Evolutionary conservation across 2,329 filamentous ascomycete genomes (phyloP), one percentile per base, ranked within the genome.

Genomic region (Piedraia hortae): DNA sequence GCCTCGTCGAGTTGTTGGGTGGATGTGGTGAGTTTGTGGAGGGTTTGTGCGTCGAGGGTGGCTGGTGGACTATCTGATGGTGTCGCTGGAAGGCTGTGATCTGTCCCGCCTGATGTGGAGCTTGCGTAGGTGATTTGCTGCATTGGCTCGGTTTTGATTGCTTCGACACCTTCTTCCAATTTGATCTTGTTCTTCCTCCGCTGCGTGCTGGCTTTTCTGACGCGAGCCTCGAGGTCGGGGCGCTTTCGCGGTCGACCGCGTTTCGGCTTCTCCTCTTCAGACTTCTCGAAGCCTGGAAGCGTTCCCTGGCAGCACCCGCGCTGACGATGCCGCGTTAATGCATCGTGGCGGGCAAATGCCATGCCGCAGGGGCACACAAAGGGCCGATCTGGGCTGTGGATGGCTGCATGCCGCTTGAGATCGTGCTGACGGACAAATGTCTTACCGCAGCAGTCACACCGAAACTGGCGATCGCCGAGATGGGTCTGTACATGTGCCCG

Each of bases 401-500:
- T 97, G 51, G 93, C 91, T 34, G 80, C 72, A 42, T 97, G 85
- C 28, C 85, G 67, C 54, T 93, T 97, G 28, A 93, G 64, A 44
- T 97, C 85, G 43, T 97, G 85, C 37, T 90, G 80, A 16, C 85
- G 70, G 18, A 93, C 85, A 43, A 97, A 97, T 48, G 78, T 82
- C 50, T 93, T 93, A 23, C 71, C 59, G 51, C 85, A 97, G 24
- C 73, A 69, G 20, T 82, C 78, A 48, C 85, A 97, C 45, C 75
- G 70, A 50, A 77, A 97, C 43, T 91, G 85, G 21, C 85, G 63
- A 44, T 97, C 85, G 37, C 88, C 85, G 31, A 97, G 67, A 47
- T 97, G 85, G 3, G 85, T 97, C 48, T 97, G 85, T 8, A 97
- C 75, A 44, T 97, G 85, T 1, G 80, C 89, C 44, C 90, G 89